These are phyloP conservation scores for Serendipita sp. DNA, from an alignment of 768 basidiomycete genomes.

Conservation along the genomic window DNA sequence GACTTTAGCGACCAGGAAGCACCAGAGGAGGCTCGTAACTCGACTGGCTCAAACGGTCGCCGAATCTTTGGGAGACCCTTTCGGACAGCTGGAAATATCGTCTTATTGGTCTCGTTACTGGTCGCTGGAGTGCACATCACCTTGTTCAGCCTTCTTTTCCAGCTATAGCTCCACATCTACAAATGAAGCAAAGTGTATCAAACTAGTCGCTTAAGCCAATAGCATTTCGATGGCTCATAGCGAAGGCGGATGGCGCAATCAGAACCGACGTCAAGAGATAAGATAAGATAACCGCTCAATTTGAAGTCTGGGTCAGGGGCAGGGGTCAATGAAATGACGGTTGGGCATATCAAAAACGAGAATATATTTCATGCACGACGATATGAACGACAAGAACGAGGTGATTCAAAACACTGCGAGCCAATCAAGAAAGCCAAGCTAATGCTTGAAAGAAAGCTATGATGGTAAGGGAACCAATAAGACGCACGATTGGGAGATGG, in stretches of 20 bases:
- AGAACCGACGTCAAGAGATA: neutral
- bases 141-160: slow-evolving; percentile 45
- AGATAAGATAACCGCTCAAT: no score
- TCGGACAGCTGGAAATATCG: slow-evolving; percentile 60
- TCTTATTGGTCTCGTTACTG: slow-evolving; percentile 36
- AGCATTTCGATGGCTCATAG: neutral
- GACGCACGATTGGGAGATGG: no score
- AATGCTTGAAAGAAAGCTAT: no score
- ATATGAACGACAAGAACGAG: no score
- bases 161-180: slow-evolving; percentile 21
- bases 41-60: neutral
- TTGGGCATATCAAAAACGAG: no score
- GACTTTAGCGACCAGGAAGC: slow-evolving; percentile 51
- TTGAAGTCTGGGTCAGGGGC: no score
- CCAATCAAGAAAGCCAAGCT: no score
- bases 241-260: neutral
- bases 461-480: no score
- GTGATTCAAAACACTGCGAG: no score
- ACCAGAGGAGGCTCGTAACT: neutral
- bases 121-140: slow-evolving; percentile 51
- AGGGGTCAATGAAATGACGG: no score
- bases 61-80: slow-evolving; percentile 65
- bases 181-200: neutral
- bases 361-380: no score
- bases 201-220: neutral